These are phyloP conservation scores for Chloropicon primus DNA, from an alignment of 139 green algal genomes.

Conservation along the genomic window DNA sequence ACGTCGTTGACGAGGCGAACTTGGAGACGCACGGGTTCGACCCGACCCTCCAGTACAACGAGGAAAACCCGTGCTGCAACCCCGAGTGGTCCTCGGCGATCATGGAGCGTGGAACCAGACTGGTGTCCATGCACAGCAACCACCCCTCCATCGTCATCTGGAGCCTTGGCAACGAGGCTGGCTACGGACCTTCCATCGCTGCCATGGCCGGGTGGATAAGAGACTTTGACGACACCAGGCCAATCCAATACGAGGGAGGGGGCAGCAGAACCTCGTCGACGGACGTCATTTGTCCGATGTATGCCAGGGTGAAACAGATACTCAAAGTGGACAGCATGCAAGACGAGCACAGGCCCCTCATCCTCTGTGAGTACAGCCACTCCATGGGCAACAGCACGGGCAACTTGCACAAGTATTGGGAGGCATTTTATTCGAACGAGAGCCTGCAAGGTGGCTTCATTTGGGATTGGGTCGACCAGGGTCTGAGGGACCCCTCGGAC, in stretches of 20 bases:
- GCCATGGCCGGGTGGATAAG: constrained; percentile 47
- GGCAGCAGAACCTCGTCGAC: constrained; percentile 68
- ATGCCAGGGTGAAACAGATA: constrained; percentile 40
- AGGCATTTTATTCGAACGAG: constrained; percentile 43
- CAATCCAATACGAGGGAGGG: constrained; percentile 58
- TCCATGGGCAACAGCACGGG: constrained; percentile 94
- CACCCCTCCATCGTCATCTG: constrained; percentile 76
- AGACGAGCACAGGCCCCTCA: constrained; percentile 54
- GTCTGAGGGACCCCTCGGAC: constrained; percentile 19
- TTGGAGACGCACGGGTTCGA: constrained; percentile 97
- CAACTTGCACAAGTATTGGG: constrained; percentile 85
- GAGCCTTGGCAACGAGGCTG: constrained; percentile 88
- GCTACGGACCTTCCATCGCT: constrained; percentile 60
- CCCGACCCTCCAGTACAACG: constrained; percentile 46
- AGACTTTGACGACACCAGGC: constrained; percentile 21
- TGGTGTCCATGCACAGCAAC: constrained; percentile 63
- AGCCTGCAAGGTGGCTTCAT: constrained; percentile 85
- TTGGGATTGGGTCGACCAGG: constrained; percentile 97
- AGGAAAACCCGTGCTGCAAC: constrained; percentile 45
- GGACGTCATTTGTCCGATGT: constrained; percentile 96
- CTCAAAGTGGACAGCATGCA: neutral
- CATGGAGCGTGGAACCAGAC: constrained; percentile 34
- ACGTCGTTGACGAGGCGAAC: constrained; percentile 93
- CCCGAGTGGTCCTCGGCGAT: constrained; percentile 55
- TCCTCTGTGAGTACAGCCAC: constrained; percentile 94